Evolutionary conservation across 768 basidiomycete genomes (phyloP).

Genomic region (Tricholoma bakamatsutake): DNA sequence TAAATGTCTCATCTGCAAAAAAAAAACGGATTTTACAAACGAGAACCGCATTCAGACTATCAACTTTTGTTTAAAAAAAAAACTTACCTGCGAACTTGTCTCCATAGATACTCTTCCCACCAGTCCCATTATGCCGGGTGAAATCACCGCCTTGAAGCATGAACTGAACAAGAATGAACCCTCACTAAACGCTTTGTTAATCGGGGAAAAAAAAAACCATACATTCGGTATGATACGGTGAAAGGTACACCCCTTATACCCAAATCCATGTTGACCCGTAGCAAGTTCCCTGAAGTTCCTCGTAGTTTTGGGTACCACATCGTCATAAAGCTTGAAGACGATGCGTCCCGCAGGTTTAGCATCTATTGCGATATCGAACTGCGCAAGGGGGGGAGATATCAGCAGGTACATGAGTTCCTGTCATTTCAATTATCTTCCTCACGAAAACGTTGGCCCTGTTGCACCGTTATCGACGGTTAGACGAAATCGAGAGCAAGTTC

Average conservation of each 20-base stretch:
- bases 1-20: slow-evolving; percentile 63
- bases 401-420: background rate
- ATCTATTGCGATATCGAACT: slow-evolving; percentile 64
- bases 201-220: too few species aligned
- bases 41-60: too few species aligned
- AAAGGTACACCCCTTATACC: slow-evolving; percentile 64
- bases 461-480: slow-evolving; percentile 7
- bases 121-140: slow-evolving; percentile 67
- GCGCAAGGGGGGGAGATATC: slow-evolving; percentile 20
- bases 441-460: slow-evolving; percentile 36
- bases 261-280: slow-evolving; percentile 60
- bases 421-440: slow-evolving; percentile 7
- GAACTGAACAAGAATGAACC: too few species aligned
- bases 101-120: slow-evolving; percentile 85
- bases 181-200: too few species aligned
- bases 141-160: slow-evolving; percentile 91
- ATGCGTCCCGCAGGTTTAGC: slow-evolving; percentile 59
- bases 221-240: slow-evolving; percentile 71
- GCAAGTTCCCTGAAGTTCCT: slow-evolving; percentile 80
- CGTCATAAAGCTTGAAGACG: slow-evolving; percentile 79
- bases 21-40: too few species aligned
- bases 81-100: slow-evolving; percentile 63
- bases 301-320: slow-evolving; percentile 75
- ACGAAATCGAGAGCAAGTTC: background rate
- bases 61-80: background rate